Evolutionary conservation across 2,329 filamentous ascomycete species (phyloP).

Genomic region (Trichoderma lentiforme): DNA sequence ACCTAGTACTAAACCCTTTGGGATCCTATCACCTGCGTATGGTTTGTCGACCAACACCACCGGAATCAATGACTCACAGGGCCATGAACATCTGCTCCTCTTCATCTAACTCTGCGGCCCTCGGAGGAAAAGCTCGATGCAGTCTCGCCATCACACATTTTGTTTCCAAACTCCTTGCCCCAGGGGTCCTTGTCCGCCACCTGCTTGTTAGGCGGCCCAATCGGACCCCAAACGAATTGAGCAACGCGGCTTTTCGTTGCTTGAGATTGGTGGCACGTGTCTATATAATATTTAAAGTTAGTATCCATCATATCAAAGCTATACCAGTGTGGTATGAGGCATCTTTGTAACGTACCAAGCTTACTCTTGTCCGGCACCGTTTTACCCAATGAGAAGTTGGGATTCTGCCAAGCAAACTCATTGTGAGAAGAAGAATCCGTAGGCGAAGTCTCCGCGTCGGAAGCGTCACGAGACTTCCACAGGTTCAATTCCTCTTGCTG

Average conservation of each 20-base stretch:
- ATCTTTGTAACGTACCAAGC: not conserved
- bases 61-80: not conserved
- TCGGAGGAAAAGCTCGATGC: not conserved
- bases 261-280: not conserved
- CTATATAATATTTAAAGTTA: not conserved
- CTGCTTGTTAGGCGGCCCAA: constrained; percentile 33
- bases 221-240: constrained; percentile 30
- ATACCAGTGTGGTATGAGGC: too few relatives aligned
- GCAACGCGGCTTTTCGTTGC: constrained; percentile 3
- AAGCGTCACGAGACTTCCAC: not conserved
- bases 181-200: constrained; percentile 15
- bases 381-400: not conserved
- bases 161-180: not conserved
- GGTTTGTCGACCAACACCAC: not conserved
- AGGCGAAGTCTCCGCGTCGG: not conserved
- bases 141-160: not conserved
- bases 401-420: constrained; percentile 1
- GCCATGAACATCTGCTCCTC: not conserved
- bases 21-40: not conserved
- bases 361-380: not conserved
- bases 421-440: not conserved
- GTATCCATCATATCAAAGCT: not conserved
- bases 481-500: constrained; percentile 44
- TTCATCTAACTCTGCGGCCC: not conserved
- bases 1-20: not conserved